A percentile compares a stretch with the other conserved stretches of the same genome.
Evolutionary conservation across 306 rosid genomes (phyloP).

Genomic region (Citrullus colocynthis): DNA sequence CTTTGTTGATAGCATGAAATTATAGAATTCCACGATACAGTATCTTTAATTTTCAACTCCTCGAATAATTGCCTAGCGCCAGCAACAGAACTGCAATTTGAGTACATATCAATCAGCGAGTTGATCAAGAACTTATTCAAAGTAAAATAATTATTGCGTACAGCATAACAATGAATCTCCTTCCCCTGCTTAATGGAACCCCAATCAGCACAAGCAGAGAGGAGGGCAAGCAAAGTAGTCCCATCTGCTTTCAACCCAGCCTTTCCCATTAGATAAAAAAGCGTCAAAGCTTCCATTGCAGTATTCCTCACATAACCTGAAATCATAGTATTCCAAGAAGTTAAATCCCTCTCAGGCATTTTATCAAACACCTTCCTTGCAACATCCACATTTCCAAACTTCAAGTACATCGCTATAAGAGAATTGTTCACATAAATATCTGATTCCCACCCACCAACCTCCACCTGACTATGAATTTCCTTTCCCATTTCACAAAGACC

Average conservation of each 20-base stretch:
- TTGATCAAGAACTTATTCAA: conserved; percentile 29
- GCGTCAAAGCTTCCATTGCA: conserved; percentile 15
- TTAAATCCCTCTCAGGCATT: conserved; percentile 38
- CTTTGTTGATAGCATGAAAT: conserved; percentile 35
- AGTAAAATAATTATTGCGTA: conserved; percentile 17
- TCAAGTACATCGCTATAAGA: conserved; percentile 26
- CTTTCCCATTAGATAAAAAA: conserved; percentile 23
- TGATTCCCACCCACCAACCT: conserved; percentile 31
- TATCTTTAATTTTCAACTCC: conserved; percentile 22
- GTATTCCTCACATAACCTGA: conserved; percentile 34
- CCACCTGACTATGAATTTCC: conserved; percentile 33
- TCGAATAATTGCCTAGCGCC: conserved; percentile 37
- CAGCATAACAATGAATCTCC: conserved; percentile 31
- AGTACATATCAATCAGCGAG: conserved; percentile 47
- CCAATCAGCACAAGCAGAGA: conserved; percentile 34
- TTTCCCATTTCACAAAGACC: conserved; percentile 25
- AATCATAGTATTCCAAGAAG: conserved; percentile 41
- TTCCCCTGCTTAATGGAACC: conserved; percentile 35
- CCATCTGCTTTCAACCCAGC: conserved; percentile 33
- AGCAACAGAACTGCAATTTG: conserved; percentile 22
- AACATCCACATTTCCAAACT: conserved; percentile 24
- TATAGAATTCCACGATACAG: conserved; percentile 53
- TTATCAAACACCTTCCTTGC: conserved; percentile 42
- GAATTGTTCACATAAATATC: conserved; percentile 47
- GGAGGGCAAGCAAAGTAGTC: conserved; percentile 32